phyloP scores from a whole-genome alignment of 495 filamentous ascomycete species.

The Aspergillus avenaceus region DNA sequence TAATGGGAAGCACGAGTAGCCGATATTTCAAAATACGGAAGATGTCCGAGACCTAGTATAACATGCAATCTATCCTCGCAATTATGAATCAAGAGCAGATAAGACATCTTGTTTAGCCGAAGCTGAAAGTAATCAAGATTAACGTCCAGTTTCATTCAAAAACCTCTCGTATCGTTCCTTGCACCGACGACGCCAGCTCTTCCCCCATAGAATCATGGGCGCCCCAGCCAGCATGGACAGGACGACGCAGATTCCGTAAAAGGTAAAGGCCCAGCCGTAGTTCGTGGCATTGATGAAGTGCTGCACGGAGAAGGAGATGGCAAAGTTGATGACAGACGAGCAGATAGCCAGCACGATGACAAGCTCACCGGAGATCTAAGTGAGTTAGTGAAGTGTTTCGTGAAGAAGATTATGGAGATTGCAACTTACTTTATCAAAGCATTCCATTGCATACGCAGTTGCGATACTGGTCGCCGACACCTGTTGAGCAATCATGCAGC shows the following conservation, averaged over 20 bases:
- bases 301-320: slow-evolving; percentile 30
- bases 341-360: slow-evolving; percentile 32
- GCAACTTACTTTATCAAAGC: slow-evolving; percentile 26
- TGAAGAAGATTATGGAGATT: background rate
- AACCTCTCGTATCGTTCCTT: slow-evolving; percentile 24
- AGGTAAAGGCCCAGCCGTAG: slow-evolving; percentile 30
- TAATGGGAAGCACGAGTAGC: background rate
- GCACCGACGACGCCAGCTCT: slow-evolving; percentile 24
- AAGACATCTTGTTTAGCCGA: background rate
- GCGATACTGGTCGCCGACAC: slow-evolving; percentile 32
- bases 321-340: slow-evolving; percentile 29
- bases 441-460: slow-evolving; percentile 39
- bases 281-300: slow-evolving; percentile 27
- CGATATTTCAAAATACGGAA: background rate
- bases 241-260: slow-evolving; percentile 21
- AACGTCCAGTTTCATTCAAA: slow-evolving; percentile 15
- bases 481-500: slow-evolving; percentile 35
- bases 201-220: slow-evolving; percentile 27
- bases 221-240: slow-evolving; percentile 15
- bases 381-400: background rate
- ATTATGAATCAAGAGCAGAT: background rate
- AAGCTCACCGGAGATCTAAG: slow-evolving; percentile 29
- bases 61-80: too few species aligned
- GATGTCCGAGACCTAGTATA: too few species aligned
- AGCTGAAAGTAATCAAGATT: background rate